Percentiles rank a stretch among this genome's conserved stretches.
These are phyloP conservation scores for Camellia japonica DNA, from an alignment of 148 eudicot genomes.

Conservation along the genomic window DNA sequence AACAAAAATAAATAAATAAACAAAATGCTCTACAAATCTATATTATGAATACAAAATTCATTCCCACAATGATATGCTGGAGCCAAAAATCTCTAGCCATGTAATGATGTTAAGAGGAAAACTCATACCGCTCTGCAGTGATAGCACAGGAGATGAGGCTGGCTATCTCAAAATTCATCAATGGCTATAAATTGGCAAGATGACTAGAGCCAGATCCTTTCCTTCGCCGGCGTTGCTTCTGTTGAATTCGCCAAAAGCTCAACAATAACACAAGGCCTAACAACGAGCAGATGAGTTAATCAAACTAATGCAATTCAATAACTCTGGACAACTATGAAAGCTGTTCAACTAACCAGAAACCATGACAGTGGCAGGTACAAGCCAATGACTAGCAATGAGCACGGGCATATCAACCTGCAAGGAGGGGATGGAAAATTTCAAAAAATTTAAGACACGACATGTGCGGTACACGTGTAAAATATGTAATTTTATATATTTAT, in stretches of 20 bases:
- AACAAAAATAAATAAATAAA: neutral
- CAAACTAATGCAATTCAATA: neutral
- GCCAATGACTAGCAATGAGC: slow-evolving; percentile 74
- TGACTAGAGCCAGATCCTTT: slow-evolving; percentile 69
- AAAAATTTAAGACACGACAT: too few relatives aligned
- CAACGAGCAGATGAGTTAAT: slow-evolving; percentile 7
- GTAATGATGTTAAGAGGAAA: slow-evolving; percentile 5
- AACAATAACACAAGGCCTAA: slow-evolving; percentile 65
- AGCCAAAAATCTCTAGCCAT: neutral
- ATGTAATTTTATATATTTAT: too few relatives aligned
- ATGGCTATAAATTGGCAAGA: slow-evolving; percentile 37
- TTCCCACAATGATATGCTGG: neutral
- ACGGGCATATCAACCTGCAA: slow-evolving; percentile 79
- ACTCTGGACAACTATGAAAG: neutral
- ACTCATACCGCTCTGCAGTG: neutral
- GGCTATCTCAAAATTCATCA: slow-evolving; percentile 10
- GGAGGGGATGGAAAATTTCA: neutral
- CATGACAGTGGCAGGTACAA: slow-evolving; percentile 66
- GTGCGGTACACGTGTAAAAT: too few relatives aligned
- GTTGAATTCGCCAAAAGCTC: slow-evolving; percentile 84
- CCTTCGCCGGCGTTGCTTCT: slow-evolving; percentile 71
- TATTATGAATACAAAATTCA: slow-evolving; percentile 22
- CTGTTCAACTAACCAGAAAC: slow-evolving; percentile 52
- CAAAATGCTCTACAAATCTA: slow-evolving; percentile 27
- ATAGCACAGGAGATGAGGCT: neutral